Base-by-base conservation (phyloP, 192 early-diverging fungal species). In the Jimgerdemannia flammicorona region DNA sequence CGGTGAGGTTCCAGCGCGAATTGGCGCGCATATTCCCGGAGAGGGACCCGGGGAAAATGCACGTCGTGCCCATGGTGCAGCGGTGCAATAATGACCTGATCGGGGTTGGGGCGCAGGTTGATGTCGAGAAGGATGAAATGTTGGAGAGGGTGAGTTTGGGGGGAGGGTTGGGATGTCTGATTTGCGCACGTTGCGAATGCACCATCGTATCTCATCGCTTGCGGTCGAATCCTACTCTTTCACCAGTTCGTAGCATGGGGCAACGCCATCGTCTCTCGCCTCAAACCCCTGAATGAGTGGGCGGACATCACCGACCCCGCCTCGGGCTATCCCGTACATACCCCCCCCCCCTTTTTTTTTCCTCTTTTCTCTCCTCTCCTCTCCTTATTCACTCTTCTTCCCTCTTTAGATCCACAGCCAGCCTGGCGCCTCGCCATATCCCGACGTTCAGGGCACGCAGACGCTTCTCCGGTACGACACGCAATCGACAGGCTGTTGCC, bases 291-390 rank as follows among this genome's bases (percentile, higher is more conserved):
- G 42, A 93, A 91, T 4, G 86, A 90, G 85, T 98, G 95, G 95
- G 93, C 93, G 0, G 96, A 98, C 80, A 79, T 96, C 63, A 96
- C 94, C 44, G 96, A 98, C 77, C 96, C 96, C 19, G 92, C 93
- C 65, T 95, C 94, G 18, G 96, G 96, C 4, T 94, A 86, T 75
- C 91, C 93, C 3, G 91, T 91, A 88, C 82, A 81, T 74, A 68
- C 20, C 70, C 44, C 11, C 4, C 49, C 49, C 49, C 11, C 49
- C 11, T 11, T 54, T 11, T 54, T 11, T 71, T n/a, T 44, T 40
- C 49, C 18, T 64, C 64, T 42, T 41, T 63, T 2, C 39, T 67
- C 17, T 67, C 63, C 40, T 59, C 39, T 41, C 66, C 59, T 65
- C 41, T 3, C 54, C 63, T 43, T 76, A 42, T 72, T 67, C 70